Evolutionary conservation across 2,329 filamentous ascomycete species (phyloP), one percentile per base, ranked within the genome.

Genomic region (Xylaria polymorpha): DNA sequence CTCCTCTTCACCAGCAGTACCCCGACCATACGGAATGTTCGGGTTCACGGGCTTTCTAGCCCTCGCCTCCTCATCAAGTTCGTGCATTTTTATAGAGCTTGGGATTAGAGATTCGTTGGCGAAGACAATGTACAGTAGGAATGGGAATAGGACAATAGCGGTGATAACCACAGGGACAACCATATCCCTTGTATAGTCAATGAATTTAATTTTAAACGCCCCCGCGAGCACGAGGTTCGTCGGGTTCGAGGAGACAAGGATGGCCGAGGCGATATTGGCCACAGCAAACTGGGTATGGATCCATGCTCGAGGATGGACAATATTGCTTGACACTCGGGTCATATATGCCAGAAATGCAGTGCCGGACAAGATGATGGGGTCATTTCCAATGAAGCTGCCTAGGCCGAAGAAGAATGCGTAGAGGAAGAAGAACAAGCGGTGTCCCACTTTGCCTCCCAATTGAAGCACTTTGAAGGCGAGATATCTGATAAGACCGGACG

Each of bases 341-440:
- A 94, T 92, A 78, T 94, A 94, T 2, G 91, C 89, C 14, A 93
- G 84, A 65, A 93, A 93, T 0, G 91, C 87, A 0, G 91, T 94
- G 1, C 91, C 91, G 0, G 91, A 92, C 0, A 93, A 80, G 62
- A 93, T 92, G 71, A 93, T 90, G 0, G 91, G 91, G 72, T 94
- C 91, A 67, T 93, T 94, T 8, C 91, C 91, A 59, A 93, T 90
- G 73, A 91, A 91, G 74, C 82, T 87, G 1, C 90, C 90, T 0
- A 93, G 79, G 4, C 78, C 77, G 71, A 92, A 92, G 81, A 93
- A 93, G 81, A 94, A 93, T 44, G 83, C 79, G 74, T 93, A 93
- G 4, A 93, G 87, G 75, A 91, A 92, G 78, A 93, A 89, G 81
- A 91, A 94, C 1, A 94, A 82, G 32, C 85, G 80, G 68, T 90